Evolutionary conservation across 2,329 filamentous ascomycete genomes (phyloP).

Genomic region (Fusarium tupiense): DNA sequence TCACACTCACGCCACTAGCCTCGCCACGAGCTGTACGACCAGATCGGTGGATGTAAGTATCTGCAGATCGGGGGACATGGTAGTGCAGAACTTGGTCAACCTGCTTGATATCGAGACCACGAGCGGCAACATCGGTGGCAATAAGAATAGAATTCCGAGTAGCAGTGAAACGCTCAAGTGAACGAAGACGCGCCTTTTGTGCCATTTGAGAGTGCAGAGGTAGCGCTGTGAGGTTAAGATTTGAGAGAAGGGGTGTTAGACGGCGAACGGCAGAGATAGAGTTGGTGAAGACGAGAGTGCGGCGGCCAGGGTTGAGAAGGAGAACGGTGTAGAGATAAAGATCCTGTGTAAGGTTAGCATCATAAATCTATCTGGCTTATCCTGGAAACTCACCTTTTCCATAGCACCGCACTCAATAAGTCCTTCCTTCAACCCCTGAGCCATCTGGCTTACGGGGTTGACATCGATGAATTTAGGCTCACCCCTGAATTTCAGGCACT

Average conservation of each 20-base stretch:
- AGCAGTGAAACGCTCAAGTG: conserved; percentile 86
- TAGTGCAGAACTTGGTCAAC: conserved; percentile 95
- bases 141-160: conserved; percentile 77
- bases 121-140: conserved; percentile 92
- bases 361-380: too few species aligned
- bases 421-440: conserved; percentile 84
- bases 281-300: conserved; percentile 93
- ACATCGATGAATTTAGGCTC: conserved; percentile 92
- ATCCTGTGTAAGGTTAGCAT: conserved; percentile 63
- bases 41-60: conserved; percentile 94
- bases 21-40: conserved; percentile 91
- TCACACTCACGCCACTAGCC: conserved; percentile 79
- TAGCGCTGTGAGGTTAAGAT: conserved; percentile 78
- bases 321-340: conserved; percentile 91
- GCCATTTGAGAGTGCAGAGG: conserved; percentile 93
- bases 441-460: conserved; percentile 91
- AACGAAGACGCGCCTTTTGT: conserved; percentile 93
- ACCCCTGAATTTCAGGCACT: conserved; percentile 87
- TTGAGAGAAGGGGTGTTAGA: conserved; percentile 83
- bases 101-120: conserved; percentile 90
- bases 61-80: conserved; percentile 89
- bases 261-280: conserved; percentile 93
- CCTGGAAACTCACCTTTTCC: conserved; percentile 75
- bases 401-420: conserved; percentile 91
- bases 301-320: conserved; percentile 80